Conservation (phyloP, 2,329 filamentous ascomycete genomes). For the Alternaria sp. region DNA sequence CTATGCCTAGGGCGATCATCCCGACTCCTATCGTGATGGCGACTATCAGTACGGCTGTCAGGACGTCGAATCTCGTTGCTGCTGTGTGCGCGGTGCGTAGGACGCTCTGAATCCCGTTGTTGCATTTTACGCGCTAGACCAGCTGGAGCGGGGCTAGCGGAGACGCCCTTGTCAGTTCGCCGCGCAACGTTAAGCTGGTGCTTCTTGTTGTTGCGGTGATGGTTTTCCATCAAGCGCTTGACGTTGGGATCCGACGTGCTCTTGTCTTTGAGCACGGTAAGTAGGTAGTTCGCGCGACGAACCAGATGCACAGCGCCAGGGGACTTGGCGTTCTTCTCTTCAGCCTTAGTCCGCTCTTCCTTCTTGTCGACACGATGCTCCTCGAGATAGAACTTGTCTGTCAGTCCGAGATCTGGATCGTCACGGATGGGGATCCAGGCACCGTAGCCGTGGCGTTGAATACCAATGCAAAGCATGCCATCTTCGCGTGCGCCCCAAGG, state of each 20-base stretch:
- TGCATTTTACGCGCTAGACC: conserved; percentile 47
- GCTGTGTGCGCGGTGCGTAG: conserved; percentile 49
- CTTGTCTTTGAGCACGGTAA: conserved; percentile 93
- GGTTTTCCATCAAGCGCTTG: conserved; percentile 85
- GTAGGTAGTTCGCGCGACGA: conserved; percentile 89
- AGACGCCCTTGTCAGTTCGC: conserved; percentile 65
- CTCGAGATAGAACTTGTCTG: conserved; percentile 93
- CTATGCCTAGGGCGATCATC: conserved; percentile 44
- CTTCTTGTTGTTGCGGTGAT: conserved; percentile 95
- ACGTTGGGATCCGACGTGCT: conserved; percentile 74
- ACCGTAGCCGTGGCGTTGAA: conserved; percentile 91
- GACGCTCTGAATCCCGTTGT: conserved; percentile 50
- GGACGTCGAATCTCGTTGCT: conserved; percentile 49
- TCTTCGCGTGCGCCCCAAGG: conserved; percentile 93
- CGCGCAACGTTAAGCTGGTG: conserved; percentile 65
- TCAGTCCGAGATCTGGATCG: conserved; percentile 83
- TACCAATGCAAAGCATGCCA: conserved; percentile 95
- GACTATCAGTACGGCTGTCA: conserved; percentile 44
- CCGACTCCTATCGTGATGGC: conserved; percentile 38
- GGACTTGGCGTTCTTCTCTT: conserved; percentile 78
- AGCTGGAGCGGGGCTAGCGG: conserved; percentile 73
- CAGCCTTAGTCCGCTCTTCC: conserved; percentile 82
- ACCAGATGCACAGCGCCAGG: conserved; percentile 98
- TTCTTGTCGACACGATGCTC: conserved; percentile 99
- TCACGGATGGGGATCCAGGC: conserved; percentile 96